Evolutionary conservation across 2,329 filamentous ascomycete species (phyloP).

Genomic region (Hypoxylon rubiginosum): DNA sequence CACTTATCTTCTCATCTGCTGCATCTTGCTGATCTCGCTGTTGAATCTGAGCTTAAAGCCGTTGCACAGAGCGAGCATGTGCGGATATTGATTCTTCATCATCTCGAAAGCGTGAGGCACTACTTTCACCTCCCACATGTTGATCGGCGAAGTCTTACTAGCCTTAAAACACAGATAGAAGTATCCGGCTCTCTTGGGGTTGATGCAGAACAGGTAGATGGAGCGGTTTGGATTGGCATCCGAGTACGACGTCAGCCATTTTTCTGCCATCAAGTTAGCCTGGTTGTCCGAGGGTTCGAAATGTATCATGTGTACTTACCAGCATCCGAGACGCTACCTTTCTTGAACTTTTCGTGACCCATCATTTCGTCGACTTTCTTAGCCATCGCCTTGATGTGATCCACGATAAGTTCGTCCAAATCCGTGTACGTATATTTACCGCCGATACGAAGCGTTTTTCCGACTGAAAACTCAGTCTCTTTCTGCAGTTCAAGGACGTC

Average conservation of each 20-base stretch:
- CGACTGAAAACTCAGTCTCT: constrained; percentile 95
- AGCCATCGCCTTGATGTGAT: constrained; percentile 97
- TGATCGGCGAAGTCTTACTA: constrained; percentile 78
- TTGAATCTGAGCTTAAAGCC: constrained; percentile 90
- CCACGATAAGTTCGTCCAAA: constrained; percentile 96
- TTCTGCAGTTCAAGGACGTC: constrained; percentile 98
- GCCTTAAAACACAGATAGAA: constrained; percentile 98
- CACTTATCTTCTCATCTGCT: constrained; percentile 51
- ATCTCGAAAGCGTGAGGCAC: constrained; percentile 95
- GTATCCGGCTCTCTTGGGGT: constrained; percentile 91
- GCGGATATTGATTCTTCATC: constrained; percentile 88
- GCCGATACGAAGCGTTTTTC: constrained; percentile 85
- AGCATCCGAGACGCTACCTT: constrained; percentile 81
- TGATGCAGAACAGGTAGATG: constrained; percentile 95
- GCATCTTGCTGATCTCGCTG: constrained; percentile 74
- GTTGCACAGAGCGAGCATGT: constrained; percentile 95
- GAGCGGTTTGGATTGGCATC: constrained; percentile 95
- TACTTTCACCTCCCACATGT: constrained; percentile 87
- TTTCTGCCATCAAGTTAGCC: constrained; percentile 69
- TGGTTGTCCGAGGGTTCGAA: not conserved
- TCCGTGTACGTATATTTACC: constrained; percentile 94
- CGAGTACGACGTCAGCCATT: constrained; percentile 96
- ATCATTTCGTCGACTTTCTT: constrained; percentile 98
- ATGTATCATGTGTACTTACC: constrained; percentile 72
- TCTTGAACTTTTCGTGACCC: constrained; percentile 93